Evolutionary conservation across 495 filamentous ascomycete species (phyloP), one percentile per base, ranked within the genome.

Genomic region (Penicillium pulvis): DNA sequence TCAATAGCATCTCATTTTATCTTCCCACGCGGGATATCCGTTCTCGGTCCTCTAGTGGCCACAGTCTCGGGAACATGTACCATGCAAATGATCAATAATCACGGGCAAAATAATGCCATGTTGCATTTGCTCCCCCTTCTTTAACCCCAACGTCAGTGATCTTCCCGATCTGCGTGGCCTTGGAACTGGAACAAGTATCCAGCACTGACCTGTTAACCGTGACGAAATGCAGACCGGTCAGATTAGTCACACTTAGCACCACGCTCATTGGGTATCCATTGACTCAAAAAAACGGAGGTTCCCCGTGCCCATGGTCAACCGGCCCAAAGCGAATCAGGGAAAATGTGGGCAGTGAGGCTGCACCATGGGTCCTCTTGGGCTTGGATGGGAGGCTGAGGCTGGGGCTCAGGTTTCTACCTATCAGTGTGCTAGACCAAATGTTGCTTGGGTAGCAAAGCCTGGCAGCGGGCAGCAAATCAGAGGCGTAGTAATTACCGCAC

Each of bases 81-180:
- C 5, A n/a, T 45, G 42, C 42, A 45, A 3, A 45, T 45, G 26
- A 36, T 36, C 33, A 36, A 36, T 11, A 14, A 14, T 36, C 9
- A 36, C 33, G 33, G 10, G 33, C 16, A 12, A 12, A 44, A 20
- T 17, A 53, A 41, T 42, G 19, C 35, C 20, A 31, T 28, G 28
- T 55, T 30, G 30, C 41, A 49, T 35, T 49, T 30, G 43, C 24
- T 28, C 30, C 39, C 24, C 31, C 26, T 48, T 54, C 14, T 33
- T 42, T 16, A 50, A 36, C 65, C 65, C 65, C 60, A 41, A 70
- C 68, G 62, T 66, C 68, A 68, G 68, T 39, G 68, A 70, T 68
- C 65, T 62, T 64, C 68, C 28, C 41, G 65, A 70, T 66, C 65
- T 58, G 68, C 65, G 49, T 26, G 57, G 59, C 42, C 59, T 61